These are phyloP conservation scores for Rhododendron ovatum DNA, from an alignment of 148 eudicot genomes.

Conservation along the genomic window DNA sequence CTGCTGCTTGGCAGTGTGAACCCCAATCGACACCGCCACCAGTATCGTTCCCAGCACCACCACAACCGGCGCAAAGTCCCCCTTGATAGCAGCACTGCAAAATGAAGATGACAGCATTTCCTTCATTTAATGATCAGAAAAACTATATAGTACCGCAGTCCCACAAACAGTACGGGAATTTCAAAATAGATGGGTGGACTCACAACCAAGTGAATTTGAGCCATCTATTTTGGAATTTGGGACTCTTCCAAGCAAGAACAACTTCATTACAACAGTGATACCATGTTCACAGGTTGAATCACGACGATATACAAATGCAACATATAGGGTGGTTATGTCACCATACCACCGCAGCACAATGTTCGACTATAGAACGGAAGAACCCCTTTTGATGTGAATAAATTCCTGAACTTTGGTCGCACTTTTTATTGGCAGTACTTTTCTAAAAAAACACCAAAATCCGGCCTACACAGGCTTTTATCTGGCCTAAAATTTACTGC, in stretches of 20 bases:
- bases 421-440: not conserved
- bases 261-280: not conserved
- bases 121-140: not conserved
- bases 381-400: no score
- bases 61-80: conserved; percentile 15
- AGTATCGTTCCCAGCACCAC: conserved; percentile 19
- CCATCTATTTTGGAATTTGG: not conserved
- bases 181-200: not conserved
- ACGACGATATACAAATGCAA: not conserved
- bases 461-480: not conserved
- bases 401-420: not conserved
- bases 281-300: not conserved
- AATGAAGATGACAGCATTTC: not conserved
- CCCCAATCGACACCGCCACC: conserved; percentile 16
- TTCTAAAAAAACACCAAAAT: not conserved
- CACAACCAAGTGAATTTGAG: not conserved
- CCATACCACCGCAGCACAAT: not conserved
- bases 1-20: conserved; percentile 19
- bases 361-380: not conserved
- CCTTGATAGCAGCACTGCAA: not conserved
- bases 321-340: not conserved
- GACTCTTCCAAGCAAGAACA: not conserved
- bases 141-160: not conserved
- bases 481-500: not conserved
- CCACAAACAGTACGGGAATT: not conserved